Evolutionary conservation across 2,329 filamentous ascomycete species (phyloP).

Genomic region (Verticillium zaregamsianum): DNA sequence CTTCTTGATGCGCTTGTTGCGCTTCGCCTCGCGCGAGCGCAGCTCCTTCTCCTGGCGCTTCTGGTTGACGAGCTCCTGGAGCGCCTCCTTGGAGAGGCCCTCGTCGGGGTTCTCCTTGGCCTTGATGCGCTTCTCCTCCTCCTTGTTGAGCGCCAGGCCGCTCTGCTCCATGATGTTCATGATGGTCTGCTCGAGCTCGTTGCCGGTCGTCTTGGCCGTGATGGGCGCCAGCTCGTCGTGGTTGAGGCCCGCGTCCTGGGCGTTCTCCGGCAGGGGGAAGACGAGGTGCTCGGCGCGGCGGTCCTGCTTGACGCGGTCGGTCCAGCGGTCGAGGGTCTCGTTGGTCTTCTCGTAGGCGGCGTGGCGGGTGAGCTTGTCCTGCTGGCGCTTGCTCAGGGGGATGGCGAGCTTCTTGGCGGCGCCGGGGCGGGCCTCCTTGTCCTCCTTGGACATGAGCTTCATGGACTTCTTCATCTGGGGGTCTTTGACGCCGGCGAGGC

Average conservation of each 20-base stretch:
- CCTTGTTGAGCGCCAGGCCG: slow-evolving; percentile 57
- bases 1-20: slow-evolving; percentile 92
- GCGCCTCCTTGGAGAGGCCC: slow-evolving; percentile 66
- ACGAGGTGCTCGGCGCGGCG: slow-evolving; percentile 84
- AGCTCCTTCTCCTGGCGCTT: slow-evolving; percentile 78
- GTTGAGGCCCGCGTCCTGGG: slow-evolving; percentile 55
- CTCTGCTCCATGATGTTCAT: slow-evolving; percentile 87
- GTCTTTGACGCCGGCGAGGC: slow-evolving; percentile 66
- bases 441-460: slow-evolving; percentile 66
- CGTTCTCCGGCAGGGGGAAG: slow-evolving; percentile 78
- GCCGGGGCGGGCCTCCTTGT: slow-evolving; percentile 43
- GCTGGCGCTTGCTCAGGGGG: slow-evolving; percentile 79
- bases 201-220: slow-evolving; percentile 57
- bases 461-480: slow-evolving; percentile 73
- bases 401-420: slow-evolving; percentile 68
- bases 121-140: slow-evolving; percentile 39
- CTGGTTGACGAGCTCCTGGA: slow-evolving; percentile 67
- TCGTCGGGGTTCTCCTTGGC: slow-evolving; percentile 60
- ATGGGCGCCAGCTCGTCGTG: slow-evolving; percentile 63
- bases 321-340: slow-evolving; percentile 85
- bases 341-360: slow-evolving; percentile 89
- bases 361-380: slow-evolving; percentile 76
- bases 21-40: slow-evolving; percentile 82
- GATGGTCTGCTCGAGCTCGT: slow-evolving; percentile 81
- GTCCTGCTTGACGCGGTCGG: slow-evolving; percentile 92